Percentiles rank a stretch among this genome's conserved stretches.
phyloP scores from a whole-genome alignment of 345 rosid genomes.

The Gossypium stocksii region DNA sequence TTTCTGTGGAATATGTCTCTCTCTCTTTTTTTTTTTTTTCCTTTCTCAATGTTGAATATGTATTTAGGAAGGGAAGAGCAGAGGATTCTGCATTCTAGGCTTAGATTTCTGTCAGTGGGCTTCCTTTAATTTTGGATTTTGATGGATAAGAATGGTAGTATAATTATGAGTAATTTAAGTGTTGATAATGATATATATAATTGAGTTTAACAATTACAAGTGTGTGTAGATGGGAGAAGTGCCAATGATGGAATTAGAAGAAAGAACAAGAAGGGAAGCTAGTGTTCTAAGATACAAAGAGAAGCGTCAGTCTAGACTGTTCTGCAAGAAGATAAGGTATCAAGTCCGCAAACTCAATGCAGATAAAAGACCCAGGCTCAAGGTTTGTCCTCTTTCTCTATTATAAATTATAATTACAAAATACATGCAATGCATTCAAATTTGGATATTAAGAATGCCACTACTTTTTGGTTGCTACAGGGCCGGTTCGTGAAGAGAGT shows the following conservation, averaged over 20 bases:
- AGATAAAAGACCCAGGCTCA: conserved; percentile 71
- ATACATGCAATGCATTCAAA: not conserved
- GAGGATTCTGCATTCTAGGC: not conserved
- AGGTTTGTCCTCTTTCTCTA: conserved; percentile 33
- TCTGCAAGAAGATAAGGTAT: conserved; percentile 80
- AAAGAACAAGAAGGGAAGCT: conserved; percentile 65
- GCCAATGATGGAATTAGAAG: conserved; percentile 56
- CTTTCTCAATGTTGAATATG: no score
- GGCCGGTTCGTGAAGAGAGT: conserved; percentile 22
- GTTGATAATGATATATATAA: not conserved
- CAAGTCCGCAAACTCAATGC: conserved; percentile 78
- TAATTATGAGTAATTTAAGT: not conserved
- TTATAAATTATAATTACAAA: no score
- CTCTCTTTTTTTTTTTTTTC: not conserved
- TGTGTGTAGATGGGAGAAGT: conserved; percentile 36
- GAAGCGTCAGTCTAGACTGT: conserved; percentile 60
- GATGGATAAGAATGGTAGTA: not conserved
- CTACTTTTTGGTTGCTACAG: conserved; percentile 2
- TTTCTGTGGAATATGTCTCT: not conserved
- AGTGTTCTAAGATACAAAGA: conserved; percentile 76
- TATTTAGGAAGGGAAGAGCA: not conserved
- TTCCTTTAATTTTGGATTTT: not conserved
- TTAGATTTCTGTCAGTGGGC: not conserved
- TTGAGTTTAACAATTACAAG: not conserved
- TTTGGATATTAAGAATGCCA: not conserved